These are phyloP conservation scores for Coniosporium tulheliwenetii DNA, from an alignment of 2,329 filamentous ascomycete species.

Conservation along the genomic window DNA sequence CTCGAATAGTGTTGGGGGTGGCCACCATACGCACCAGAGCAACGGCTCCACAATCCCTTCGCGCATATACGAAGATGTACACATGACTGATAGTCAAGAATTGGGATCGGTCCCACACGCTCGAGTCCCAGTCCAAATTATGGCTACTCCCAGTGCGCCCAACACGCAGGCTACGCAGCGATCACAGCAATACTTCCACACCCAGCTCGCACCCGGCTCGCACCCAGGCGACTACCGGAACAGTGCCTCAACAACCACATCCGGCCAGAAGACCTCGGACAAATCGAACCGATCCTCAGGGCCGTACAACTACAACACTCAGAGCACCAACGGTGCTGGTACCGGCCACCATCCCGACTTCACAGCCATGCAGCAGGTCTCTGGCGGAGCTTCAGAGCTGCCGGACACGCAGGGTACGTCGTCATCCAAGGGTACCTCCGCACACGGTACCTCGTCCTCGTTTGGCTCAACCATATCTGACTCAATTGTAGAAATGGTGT, in stretches of 20 bases:
- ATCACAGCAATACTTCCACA: conserved; percentile 49
- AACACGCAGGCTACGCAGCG: conserved; percentile 33
- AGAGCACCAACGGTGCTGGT: conserved; percentile 50
- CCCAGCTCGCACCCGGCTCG: conserved; percentile 41
- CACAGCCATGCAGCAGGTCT: conserved; percentile 29
- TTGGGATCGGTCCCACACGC: conserved; percentile 14
- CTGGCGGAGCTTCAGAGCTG: conserved; percentile 38
- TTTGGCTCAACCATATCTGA: conserved; percentile 3
- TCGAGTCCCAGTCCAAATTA: conserved; percentile 13
- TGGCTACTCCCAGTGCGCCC: conserved; percentile 1
- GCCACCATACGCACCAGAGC: conserved; percentile 14
- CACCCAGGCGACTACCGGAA: conserved; percentile 53
- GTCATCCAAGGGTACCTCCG: conserved; percentile 8
- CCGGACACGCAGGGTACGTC: conserved; percentile 47
- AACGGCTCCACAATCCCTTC: conserved; percentile 27
- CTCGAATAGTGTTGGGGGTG: conserved; percentile 7
- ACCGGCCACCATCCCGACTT: conserved; percentile 39
- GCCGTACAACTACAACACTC: conserved; percentile 47
- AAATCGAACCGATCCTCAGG: conserved; percentile 46
- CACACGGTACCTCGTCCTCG: conserved; percentile 2
- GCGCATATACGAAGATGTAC: conserved; percentile 23
- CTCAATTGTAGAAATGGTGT: conserved; percentile 12
- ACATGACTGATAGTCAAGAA: conserved; percentile 28
- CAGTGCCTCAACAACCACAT: conserved; percentile 76
- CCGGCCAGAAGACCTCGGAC: conserved; percentile 66